phyloP scores from a whole-genome alignment of 2,329 filamentous ascomycete genomes.

The Bipolaris bicolor region DNA sequence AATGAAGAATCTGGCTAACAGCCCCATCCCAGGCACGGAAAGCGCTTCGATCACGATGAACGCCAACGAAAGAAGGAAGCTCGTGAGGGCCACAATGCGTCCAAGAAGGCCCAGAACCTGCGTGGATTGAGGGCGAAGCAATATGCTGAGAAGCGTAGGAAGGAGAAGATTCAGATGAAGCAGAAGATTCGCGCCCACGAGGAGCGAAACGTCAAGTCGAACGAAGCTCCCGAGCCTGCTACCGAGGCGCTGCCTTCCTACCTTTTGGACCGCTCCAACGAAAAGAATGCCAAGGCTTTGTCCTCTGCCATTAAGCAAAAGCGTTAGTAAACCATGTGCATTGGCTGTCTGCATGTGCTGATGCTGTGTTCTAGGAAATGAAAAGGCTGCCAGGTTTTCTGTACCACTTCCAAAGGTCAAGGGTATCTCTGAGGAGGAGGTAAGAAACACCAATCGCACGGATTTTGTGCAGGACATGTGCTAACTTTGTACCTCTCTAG shows the following conservation, averaged over 20 bases:
- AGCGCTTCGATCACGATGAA: constrained; percentile 81
- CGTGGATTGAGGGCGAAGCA: constrained; percentile 91
- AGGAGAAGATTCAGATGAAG: constrained; percentile 70
- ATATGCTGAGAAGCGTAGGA: constrained; percentile 76
- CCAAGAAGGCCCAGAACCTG: constrained; percentile 90
- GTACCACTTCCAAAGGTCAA: constrained; percentile 94
- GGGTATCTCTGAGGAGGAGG: constrained; percentile 88
- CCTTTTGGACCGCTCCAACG: constrained; percentile 81
- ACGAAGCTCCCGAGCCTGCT: constrained; percentile 76
- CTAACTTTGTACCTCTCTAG: constrained; percentile 22
- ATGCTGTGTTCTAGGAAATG: constrained; percentile 35
- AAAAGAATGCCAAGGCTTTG: constrained; percentile 74
- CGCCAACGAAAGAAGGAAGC: constrained; percentile 84
- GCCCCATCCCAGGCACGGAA: constrained; percentile 33
- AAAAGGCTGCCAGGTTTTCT: constrained; percentile 91
- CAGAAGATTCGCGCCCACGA: constrained; percentile 81
- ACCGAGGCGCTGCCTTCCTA: constrained; percentile 88
- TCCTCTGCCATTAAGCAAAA: constrained; percentile 94
- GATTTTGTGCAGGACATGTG: not conserved
- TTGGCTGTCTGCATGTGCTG: not conserved
- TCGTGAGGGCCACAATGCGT: constrained; percentile 86
- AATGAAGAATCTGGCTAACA: constrained; percentile 21
- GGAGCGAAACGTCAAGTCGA: constrained; percentile 91
- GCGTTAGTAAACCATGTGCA: constrained; percentile 52
- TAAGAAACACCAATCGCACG: not conserved